Evolutionary conservation across 257 asterid genomes (phyloP).

Genomic region (Avicennia marina): DNA sequence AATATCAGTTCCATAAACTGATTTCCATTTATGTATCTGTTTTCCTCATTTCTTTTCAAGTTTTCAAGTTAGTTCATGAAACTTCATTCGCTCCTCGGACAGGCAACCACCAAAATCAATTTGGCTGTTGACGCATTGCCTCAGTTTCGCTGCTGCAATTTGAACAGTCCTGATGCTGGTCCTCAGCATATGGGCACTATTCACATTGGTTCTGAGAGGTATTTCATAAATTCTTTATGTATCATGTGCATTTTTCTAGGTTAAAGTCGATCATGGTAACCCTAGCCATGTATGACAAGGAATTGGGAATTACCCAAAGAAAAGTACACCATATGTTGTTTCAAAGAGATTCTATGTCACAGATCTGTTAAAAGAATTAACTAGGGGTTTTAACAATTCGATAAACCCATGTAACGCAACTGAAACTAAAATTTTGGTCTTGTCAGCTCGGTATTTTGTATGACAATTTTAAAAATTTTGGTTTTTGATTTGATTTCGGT

Average conservation of each 20-base stretch:
- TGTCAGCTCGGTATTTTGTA: too few species aligned
- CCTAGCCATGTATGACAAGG: not conserved
- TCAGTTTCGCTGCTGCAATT: constrained; percentile 68
- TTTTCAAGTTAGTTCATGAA: not conserved
- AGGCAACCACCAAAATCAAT: constrained; percentile 95
- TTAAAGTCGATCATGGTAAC: not conserved
- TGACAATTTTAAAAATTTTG: too few species aligned
- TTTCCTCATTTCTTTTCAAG: not conserved
- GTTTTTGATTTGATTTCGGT: too few species aligned
- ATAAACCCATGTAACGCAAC: too few species aligned
- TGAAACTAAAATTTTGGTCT: too few species aligned
- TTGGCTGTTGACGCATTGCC: constrained; percentile 82
- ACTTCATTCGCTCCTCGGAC: constrained; percentile 26
- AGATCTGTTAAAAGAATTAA: not conserved
- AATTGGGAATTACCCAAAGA: constrained; percentile 2
- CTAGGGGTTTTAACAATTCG: too few species aligned
- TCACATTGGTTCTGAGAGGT: constrained; percentile 95
- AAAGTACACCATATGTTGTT: not conserved
- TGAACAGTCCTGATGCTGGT: constrained; percentile 57
- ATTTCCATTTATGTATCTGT: constrained; percentile 6
- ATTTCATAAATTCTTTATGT: constrained; percentile 11
- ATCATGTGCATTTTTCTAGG: constrained; percentile 5
- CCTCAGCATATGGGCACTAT: constrained; percentile 95
- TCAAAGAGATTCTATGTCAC: not conserved
- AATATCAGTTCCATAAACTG: not conserved